These are phyloP conservation scores for Glarea lozoyensis DNA, from an alignment of 495 filamentous ascomycete species.

Conservation along the genomic window DNA sequence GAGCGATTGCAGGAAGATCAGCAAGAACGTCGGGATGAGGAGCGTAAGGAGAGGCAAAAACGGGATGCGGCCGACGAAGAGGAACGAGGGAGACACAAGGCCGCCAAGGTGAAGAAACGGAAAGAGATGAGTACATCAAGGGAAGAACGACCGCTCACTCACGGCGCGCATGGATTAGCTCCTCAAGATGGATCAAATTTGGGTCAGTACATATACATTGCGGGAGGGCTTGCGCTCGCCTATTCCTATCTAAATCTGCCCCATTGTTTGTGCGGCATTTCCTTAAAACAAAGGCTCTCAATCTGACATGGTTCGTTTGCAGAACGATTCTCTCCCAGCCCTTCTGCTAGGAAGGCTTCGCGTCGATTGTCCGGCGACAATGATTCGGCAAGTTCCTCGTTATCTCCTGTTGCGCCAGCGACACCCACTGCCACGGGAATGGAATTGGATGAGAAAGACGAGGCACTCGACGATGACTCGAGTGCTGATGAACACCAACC, in stretches of 20 bases:
- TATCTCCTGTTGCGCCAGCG: conserved; percentile 36
- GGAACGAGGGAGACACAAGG: conserved; percentile 29
- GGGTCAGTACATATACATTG: conserved; percentile 41
- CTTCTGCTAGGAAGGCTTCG: conserved; percentile 3
- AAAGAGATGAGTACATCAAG: conserved; percentile 39
- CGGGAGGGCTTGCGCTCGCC: not conserved
- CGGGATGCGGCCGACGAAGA: conserved; percentile 34
- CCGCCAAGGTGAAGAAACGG: conserved; percentile 46
- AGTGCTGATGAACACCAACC: conserved; percentile 65
- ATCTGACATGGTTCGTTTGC: not conserved
- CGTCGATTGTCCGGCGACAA: conserved; percentile 17
- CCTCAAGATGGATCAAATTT: conserved; percentile 61
- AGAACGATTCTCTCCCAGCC: conserved; percentile 10
- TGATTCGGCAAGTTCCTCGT: conserved; percentile 54
- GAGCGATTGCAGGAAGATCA: conserved; percentile 40
- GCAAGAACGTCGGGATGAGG: conserved; percentile 28
- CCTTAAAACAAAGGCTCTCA: not conserved
- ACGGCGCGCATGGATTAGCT: conserved; percentile 55
- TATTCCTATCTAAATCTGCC: not conserved
- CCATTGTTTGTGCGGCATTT: not conserved
- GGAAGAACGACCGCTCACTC: conserved; percentile 49
- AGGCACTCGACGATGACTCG: conserved; percentile 46
- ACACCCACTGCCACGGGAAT: conserved; percentile 29
- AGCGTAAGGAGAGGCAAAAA: conserved; percentile 33
- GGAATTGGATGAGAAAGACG: conserved; percentile 43